A percentile compares a stretch with the other conserved stretches of the same genome.
Conservation (phyloP, 2,329 filamentous ascomycete species). For the Cercospora citrullina region DNA sequence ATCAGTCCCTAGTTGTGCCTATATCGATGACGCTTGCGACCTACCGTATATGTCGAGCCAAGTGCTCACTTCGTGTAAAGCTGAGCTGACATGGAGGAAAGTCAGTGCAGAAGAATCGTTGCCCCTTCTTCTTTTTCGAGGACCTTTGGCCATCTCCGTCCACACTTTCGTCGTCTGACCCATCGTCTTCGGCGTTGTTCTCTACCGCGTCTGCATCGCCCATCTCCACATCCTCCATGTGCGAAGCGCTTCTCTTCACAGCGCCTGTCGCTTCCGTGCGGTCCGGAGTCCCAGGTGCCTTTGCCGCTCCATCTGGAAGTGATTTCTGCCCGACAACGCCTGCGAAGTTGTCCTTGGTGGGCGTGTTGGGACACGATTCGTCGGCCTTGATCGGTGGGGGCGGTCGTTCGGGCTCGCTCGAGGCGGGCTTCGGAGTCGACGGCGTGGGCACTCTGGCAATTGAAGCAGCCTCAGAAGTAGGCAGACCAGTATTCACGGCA, state of each 20-base stretch:
- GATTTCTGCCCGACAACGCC: slow-evolving; percentile 50
- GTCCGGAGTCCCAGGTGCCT: slow-evolving; percentile 21
- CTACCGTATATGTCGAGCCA: slow-evolving; percentile 90
- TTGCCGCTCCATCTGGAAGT: slow-evolving; percentile 39
- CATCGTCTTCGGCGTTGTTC: slow-evolving; percentile 65
- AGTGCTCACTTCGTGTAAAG: slow-evolving; percentile 93
- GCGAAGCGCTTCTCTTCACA: slow-evolving; percentile 58
- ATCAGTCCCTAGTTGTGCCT: slow-evolving; percentile 30
- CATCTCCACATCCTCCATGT: slow-evolving; percentile 73
- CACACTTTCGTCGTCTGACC: slow-evolving; percentile 52
- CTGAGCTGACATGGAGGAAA: slow-evolving; percentile 92
- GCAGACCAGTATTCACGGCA: slow-evolving; percentile 25
- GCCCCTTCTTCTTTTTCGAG: slow-evolving; percentile 92
- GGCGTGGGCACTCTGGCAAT: slow-evolving; percentile 54
- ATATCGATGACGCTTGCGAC: slow-evolving; percentile 29
- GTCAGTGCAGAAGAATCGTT: slow-evolving; percentile 93
- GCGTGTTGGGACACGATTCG: slow-evolving; percentile 57
- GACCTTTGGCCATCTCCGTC: slow-evolving; percentile 66
- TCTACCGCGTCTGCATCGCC: slow-evolving; percentile 68
- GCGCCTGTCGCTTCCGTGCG: slow-evolving; percentile 29
- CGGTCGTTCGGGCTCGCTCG: slow-evolving; percentile 51
- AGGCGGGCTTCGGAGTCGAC: slow-evolving; percentile 47
- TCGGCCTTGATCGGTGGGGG: slow-evolving; percentile 41
- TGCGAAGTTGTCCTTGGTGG: slow-evolving; percentile 59
- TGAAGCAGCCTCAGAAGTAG: slow-evolving; percentile 44